Evolutionary conservation across 2,329 filamentous ascomycete species (phyloP), one percentile per base, ranked within the genome.

Genomic region (Penicillium sp.): DNA sequence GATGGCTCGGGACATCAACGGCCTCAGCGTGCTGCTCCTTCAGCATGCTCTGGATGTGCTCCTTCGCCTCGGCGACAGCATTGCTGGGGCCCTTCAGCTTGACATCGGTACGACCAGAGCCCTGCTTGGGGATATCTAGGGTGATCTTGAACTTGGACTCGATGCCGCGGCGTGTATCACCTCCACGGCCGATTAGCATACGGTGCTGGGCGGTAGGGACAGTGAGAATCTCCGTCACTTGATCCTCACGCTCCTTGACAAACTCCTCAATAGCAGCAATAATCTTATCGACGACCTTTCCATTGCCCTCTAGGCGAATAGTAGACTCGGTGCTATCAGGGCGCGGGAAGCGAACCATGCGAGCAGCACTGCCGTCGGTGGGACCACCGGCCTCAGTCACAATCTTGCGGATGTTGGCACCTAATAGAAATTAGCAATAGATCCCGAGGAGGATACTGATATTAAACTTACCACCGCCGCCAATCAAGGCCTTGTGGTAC

Each of bases 331-430:
- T 84, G 42, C 85, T 81, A 47, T 95, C 90, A 55, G 87, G 84
- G 67, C 90, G 89, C 47, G 93, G 93, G 76, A 98, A 97, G 67
- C 91, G 89, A 50, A 98, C 89, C 60, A 91, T 89, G 53, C 91
- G 87, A 42, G 89, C 87, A 59, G 93, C 85, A 32, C 87, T 84
- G 52, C 85, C 81, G 63, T 95, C 90, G 58, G 89, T 86, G 29
- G 90, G 89, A 8, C 93, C 94, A 52, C 93, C 94, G 38, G 93
- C 90, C 60, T 87, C 81, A 44, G 86, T 77, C 45, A 98, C 87
- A 51, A 98, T 89, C 51, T 87, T 84, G 51, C 87, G 87, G 48
- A 98, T 84, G 63, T 85, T 93, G 36, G 87, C 77, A 60, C 90
- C 88, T 91, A 47, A n/a, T 16, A 24, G 26, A 46, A 31, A 54